These are phyloP conservation scores for Thinopyrum elongatum DNA, from an alignment of 176 grass and related monocot genomes.

Conservation along the genomic window DNA sequence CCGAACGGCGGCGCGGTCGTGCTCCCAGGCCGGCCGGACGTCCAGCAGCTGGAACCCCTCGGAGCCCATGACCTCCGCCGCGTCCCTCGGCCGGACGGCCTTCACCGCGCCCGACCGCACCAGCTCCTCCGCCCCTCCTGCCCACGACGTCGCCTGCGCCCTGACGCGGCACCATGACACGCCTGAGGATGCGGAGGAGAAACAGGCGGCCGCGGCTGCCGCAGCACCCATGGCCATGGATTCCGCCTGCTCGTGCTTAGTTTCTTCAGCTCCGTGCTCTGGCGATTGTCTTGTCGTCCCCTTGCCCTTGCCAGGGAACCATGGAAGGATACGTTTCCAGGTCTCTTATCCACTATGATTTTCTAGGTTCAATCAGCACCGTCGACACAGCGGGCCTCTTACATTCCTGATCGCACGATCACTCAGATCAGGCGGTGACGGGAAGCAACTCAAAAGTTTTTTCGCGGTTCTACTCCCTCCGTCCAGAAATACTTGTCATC, in stretches of 20 bases:
- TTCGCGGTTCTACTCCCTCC: not conserved
- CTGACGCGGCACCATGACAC: slow-evolving; percentile 6
- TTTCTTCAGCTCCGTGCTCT: not conserved
- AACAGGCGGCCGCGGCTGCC: not conserved
- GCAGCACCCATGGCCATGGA: slow-evolving; percentile 40
- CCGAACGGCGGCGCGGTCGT: slow-evolving; percentile 56
- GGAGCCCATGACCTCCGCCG: slow-evolving; percentile 22
- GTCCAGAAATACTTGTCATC: too few relatives aligned
- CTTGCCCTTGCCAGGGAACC: not conserved
- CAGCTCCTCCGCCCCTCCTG: slow-evolving; percentile 40
- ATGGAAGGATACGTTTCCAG: not conserved
- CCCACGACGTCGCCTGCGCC: slow-evolving; percentile 43
- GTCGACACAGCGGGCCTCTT: not conserved
- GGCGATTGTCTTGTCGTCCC: not conserved
- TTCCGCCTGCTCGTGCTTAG: not conserved
- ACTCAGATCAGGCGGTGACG: not conserved
- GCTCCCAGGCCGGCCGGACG: slow-evolving; percentile 79
- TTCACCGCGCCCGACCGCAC: slow-evolving; percentile 63
- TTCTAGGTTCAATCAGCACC: slow-evolving; percentile 24
- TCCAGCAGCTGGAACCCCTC: slow-evolving; percentile 80
- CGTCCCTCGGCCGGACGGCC: slow-evolving; percentile 58
- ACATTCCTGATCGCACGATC: slow-evolving; percentile 11
- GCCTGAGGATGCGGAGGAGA: not conserved
- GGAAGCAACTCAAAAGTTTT: not conserved
- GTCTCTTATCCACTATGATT: slow-evolving; percentile 24